Evolutionary conservation across 2,329 filamentous ascomycete genomes (phyloP).

Genomic region (Claviceps sp.): DNA sequence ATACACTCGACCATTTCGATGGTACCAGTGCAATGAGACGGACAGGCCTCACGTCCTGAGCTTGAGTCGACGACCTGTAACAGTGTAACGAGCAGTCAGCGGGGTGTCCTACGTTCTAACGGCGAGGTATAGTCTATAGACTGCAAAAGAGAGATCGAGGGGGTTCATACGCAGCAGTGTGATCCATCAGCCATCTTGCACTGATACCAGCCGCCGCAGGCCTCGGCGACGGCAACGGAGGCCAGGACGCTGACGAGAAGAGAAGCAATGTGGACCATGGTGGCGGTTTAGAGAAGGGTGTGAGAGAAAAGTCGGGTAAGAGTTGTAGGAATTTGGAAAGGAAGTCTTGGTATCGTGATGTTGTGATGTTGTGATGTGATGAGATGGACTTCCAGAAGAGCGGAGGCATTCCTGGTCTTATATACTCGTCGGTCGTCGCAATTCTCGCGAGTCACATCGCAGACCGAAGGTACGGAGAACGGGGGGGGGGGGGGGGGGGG

Average conservation of each 20-base stretch:
- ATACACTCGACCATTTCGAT: background rate
- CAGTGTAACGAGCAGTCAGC: background rate
- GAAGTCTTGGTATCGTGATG: too few species aligned
- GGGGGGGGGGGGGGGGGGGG: too few species aligned
- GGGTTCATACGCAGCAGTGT: background rate
- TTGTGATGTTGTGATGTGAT: too few species aligned
- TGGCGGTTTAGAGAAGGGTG: background rate
- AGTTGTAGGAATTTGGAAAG: too few species aligned
- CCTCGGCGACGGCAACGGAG: background rate
- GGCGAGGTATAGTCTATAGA: too few species aligned
- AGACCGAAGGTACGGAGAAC: too few species aligned
- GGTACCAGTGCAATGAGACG: background rate
- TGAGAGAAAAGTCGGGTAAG: background rate
- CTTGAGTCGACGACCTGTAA: background rate
- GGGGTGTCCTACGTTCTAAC: background rate
- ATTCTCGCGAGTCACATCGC: too few species aligned
- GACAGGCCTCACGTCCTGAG: background rate
- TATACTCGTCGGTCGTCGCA: too few species aligned
- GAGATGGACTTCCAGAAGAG: rapidly evolving
- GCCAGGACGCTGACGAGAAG: background rate
- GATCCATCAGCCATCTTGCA: background rate
- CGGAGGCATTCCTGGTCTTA: too few species aligned
- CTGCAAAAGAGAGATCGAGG: background rate
- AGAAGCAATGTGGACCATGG: background rate
- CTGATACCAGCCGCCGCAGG: background rate